Conservation (phyloP, 768 basidiomycete genomes). For the Russula compacta region DNA sequence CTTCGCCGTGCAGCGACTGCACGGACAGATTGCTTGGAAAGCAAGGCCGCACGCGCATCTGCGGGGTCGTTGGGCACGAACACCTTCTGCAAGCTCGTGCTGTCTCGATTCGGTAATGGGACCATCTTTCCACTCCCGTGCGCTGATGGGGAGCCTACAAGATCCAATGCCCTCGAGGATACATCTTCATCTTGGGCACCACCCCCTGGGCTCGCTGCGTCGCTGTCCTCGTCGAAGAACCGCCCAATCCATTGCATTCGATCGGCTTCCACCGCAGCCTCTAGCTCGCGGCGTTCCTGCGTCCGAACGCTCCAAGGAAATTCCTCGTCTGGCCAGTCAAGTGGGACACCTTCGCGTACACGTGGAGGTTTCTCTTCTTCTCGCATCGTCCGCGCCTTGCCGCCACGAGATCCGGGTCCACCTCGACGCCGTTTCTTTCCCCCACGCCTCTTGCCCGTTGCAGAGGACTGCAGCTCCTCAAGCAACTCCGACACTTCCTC, state of each 20-base stretch:
- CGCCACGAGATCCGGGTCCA: constrained; percentile 20
- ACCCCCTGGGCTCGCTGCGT: constrained; percentile 35
- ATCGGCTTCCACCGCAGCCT: constrained; percentile 49
- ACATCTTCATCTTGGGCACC: constrained; percentile 29
- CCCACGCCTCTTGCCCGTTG: constrained; percentile 31
- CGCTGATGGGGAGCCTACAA: constrained; percentile 24
- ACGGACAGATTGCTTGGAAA: constrained; percentile 63
- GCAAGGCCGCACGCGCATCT: constrained; percentile 63
- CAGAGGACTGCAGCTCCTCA: constrained; percentile 17
- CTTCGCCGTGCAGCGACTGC: constrained; percentile 45
- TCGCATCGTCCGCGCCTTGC: neutral
- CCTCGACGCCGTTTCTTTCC: constrained; percentile 44
- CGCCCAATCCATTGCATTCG: constrained; percentile 56
- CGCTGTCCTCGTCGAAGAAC: constrained; percentile 68
- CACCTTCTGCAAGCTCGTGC: constrained; percentile 25
- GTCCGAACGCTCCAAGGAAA: constrained; percentile 69
- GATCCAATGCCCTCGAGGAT: constrained; percentile 26
- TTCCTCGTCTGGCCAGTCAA: constrained; percentile 71
- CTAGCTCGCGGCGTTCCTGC: constrained; percentile 44
- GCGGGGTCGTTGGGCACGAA: constrained; percentile 59
- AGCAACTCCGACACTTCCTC: constrained; percentile 31
- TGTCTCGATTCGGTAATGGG: constrained; percentile 37
- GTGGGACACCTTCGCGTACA: constrained; percentile 25
- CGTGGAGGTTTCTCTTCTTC: neutral
- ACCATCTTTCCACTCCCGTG: constrained; percentile 56